Conservation (phyloP, 257 asterid genomes). For the Solanum infundibuliforme region DNA sequence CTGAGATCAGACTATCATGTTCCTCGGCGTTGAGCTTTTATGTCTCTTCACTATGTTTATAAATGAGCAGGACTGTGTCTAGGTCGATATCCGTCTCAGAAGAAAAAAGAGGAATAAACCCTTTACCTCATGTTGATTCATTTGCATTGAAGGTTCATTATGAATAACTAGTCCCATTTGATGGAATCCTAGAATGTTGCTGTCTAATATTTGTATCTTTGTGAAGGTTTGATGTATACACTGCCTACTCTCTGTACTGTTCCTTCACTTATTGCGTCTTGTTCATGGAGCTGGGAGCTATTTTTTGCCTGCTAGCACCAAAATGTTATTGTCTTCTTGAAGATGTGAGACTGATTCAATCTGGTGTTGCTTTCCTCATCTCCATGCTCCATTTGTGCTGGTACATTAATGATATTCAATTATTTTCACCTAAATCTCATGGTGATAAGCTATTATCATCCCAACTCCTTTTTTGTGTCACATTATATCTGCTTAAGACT, state of each 20-base stretch:
- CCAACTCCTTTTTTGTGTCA: constrained; percentile 21
- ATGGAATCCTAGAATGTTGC: background rate
- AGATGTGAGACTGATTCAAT: background rate
- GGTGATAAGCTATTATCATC: constrained; percentile 44
- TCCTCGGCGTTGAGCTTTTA: constrained; percentile 14
- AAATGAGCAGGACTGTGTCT: constrained; percentile 26
- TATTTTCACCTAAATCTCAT: constrained; percentile 3
- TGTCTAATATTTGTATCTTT: background rate
- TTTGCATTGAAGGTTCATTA: background rate
- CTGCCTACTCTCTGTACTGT: background rate
- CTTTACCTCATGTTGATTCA: background rate
- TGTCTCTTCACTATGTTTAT: constrained; percentile 26
- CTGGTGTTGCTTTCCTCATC: background rate
- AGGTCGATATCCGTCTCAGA: background rate
- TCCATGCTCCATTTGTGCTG: background rate
- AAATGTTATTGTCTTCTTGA: background rate
- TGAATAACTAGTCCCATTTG: background rate
- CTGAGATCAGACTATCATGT: background rate
- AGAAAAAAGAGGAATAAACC: background rate
- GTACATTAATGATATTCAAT: background rate
- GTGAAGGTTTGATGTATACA: background rate
- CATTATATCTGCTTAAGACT: constrained; percentile 54
- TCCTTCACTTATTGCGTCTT: background rate
- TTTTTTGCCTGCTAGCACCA: background rate
- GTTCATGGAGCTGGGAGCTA: background rate